phyloP scores from a whole-genome alignment of 768 basidiomycete species.

The Pilatotrama ljubarskyi region DNA sequence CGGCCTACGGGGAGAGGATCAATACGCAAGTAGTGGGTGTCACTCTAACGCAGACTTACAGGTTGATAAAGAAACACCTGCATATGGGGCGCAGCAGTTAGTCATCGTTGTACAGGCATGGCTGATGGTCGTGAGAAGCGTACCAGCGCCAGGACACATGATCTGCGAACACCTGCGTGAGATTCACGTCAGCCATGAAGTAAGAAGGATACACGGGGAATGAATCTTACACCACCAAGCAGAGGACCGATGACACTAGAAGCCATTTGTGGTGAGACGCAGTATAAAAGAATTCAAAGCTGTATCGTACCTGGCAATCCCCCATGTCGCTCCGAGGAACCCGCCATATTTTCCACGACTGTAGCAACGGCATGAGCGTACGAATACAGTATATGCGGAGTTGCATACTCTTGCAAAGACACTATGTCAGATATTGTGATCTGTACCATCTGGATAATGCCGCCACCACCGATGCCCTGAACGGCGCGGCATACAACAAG shows the following conservation, averaged over 20 bases:
- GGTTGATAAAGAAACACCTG: conserved; percentile 77
- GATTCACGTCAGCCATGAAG: background rate
- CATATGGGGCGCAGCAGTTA: background rate
- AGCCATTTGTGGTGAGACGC: background rate
- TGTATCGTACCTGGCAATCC: conserved; percentile 50
- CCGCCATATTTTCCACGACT: conserved; percentile 82
- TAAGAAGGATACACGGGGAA: too few species aligned
- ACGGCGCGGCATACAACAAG: conserved; percentile 74
- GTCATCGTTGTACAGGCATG: background rate
- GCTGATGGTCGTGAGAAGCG: background rate
- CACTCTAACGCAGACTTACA: conserved; percentile 42
- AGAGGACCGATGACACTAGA: conserved; percentile 71
- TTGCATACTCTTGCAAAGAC: conserved; percentile 67
- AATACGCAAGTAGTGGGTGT: background rate
- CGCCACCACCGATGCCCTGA: conserved; percentile 84
- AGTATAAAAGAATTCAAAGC: background rate
- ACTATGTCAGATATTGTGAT: conserved; percentile 86
- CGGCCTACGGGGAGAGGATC: conserved; percentile 46
- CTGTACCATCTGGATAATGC: conserved; percentile 72
- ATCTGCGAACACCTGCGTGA: conserved; percentile 60
- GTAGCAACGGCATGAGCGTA: background rate
- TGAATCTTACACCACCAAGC: conserved; percentile 67
- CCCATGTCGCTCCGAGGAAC: conserved; percentile 79
- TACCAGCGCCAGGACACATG: conserved; percentile 82
- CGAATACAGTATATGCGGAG: background rate